Conservation (phyloP, 108 stramenopile species). For the Aureococcus anophagefferens region DNA sequence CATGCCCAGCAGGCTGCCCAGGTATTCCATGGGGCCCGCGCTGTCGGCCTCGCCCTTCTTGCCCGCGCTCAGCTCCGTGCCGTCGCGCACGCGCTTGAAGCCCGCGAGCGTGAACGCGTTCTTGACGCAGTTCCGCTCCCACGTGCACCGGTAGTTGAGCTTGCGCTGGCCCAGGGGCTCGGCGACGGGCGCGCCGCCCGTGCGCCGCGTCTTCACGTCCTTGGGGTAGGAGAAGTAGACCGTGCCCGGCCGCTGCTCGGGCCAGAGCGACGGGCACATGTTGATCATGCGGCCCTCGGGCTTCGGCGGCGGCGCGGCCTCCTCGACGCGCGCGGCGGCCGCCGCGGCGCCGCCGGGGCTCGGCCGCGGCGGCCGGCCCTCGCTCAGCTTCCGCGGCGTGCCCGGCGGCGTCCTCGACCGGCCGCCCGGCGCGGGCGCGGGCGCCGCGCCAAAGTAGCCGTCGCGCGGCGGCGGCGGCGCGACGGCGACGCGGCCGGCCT, state of each 20-base stretch:
- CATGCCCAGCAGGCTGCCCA: neutral
- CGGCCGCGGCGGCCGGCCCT: too few species aligned
- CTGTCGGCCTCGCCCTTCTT: neutral
- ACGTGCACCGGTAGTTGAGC: conserved; percentile 36
- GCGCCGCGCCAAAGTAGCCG: too few species aligned
- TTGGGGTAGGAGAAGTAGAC: conserved; percentile 39
- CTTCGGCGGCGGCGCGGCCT: too few species aligned
- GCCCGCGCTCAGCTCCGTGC: neutral
- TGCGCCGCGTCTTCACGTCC: conserved; percentile 23
- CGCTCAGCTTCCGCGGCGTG: too few species aligned
- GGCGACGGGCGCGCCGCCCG: conserved; percentile 15
- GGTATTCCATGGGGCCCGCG: neutral
- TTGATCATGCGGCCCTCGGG: too few species aligned
- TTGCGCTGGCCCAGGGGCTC: conserved; percentile 20
- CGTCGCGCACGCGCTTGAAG: conserved; percentile 17
- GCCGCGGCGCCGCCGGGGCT: too few species aligned
- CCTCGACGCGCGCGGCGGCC: too few species aligned
- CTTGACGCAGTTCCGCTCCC: conserved; percentile 48
- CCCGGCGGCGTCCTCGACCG: too few species aligned
- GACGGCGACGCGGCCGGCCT: too few species aligned
- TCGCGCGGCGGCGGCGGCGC: too few species aligned
- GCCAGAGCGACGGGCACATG: neutral
- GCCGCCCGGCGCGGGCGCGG: too few species aligned
- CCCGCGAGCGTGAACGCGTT: conserved; percentile 41
- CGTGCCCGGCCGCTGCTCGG: conserved; percentile 14